Percentiles rank a stretch among this genome's conserved stretches.
phyloP scores from a whole-genome alignment of 2,329 filamentous ascomycete genomes.

The Pseudogymnoascus sp. region DNA sequence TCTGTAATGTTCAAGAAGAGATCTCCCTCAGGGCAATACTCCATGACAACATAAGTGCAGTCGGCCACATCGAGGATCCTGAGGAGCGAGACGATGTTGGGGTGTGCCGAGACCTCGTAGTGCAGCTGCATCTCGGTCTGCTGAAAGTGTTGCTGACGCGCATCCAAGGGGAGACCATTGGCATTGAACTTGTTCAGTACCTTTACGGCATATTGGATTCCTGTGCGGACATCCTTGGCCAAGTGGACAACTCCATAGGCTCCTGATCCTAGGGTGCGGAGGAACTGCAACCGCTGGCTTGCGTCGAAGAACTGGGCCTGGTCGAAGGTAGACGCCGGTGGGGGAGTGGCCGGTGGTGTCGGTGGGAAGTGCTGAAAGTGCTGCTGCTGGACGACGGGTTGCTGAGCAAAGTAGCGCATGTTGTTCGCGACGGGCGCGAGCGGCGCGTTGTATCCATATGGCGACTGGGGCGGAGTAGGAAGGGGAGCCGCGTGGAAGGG shows the following conservation, averaged over 20 bases:
- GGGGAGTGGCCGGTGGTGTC: background rate
- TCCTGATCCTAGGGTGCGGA: conserved; percentile 79
- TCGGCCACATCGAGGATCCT: conserved; percentile 89
- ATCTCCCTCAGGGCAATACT: conserved; percentile 95
- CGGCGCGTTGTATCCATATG: background rate
- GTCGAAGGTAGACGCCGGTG: background rate
- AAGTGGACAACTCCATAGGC: conserved; percentile 96
- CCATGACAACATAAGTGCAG: conserved; percentile 92
- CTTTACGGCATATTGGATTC: conserved; percentile 87
- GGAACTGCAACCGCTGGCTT: conserved; percentile 56
- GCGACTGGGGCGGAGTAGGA: background rate
- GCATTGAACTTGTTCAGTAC: conserved; percentile 85
- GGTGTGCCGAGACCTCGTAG: conserved; percentile 78
- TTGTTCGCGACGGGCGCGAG: background rate
- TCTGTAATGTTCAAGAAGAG: conserved; percentile 97
- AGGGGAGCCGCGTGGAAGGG: conserved; percentile 1
- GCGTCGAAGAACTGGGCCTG: conserved; percentile 5
- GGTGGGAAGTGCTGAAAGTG: background rate
- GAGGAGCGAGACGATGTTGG: conserved; percentile 86
- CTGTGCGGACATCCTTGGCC: conserved; percentile 74
- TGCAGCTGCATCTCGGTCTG: conserved; percentile 89
- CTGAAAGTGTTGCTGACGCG: conserved; percentile 82
- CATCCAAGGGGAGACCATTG: conserved; percentile 65
- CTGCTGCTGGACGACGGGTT: background rate
- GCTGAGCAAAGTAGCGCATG: background rate